A percentile compares a stretch with the other conserved stretches of the same genome.
Conservation (phyloP, 768 basidiomycete genomes). For the Tubosaeta sp. region DNA sequence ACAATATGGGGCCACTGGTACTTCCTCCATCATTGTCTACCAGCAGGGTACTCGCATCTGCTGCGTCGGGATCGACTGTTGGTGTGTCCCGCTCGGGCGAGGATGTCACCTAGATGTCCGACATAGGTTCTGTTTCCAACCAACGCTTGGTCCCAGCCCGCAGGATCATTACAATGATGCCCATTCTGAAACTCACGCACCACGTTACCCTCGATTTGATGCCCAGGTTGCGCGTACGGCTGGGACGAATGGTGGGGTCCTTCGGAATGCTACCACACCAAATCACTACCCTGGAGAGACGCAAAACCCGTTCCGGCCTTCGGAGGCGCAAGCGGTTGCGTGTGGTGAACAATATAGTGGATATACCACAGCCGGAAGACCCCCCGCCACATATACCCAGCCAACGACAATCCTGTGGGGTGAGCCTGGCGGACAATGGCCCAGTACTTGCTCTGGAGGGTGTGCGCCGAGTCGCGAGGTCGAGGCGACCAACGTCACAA, state of each 20-base stretch:
- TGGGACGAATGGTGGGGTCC: conserved; percentile 34
- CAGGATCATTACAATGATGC: conserved; percentile 31
- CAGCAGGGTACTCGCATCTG: conserved; percentile 47
- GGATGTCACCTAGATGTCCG: conserved; percentile 34
- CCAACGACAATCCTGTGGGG: conserved; percentile 46
- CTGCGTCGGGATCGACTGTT: conserved; percentile 38
- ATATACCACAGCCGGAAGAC: conserved; percentile 36
- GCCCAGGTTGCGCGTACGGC: conserved; percentile 38
- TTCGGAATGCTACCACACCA: conserved; percentile 36
- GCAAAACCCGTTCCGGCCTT: conserved; percentile 54
- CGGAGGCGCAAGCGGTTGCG: conserved; percentile 39
- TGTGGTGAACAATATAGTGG: conserved; percentile 35
- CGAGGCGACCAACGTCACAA: conserved; percentile 60
- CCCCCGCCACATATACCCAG: conserved; percentile 11
- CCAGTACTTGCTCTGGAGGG: conserved; percentile 76
- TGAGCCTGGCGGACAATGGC: conserved; percentile 78
- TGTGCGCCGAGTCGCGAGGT: conserved; percentile 74
- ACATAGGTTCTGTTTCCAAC: conserved; percentile 36
- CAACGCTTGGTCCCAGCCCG: conserved; percentile 40
- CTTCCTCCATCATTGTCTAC: conserved; percentile 72
- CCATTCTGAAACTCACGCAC: conserved; percentile 16
- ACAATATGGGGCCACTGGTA: conserved; percentile 67
- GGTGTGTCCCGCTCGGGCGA: conserved; percentile 43
- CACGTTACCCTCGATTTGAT: conserved; percentile 34
- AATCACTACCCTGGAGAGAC: conserved; percentile 44